A percentile compares a stretch with the other conserved stretches of the same genome.
Evolutionary conservation across 345 rosid genomes (phyloP).

Genomic region (Corymbia maculata): DNA sequence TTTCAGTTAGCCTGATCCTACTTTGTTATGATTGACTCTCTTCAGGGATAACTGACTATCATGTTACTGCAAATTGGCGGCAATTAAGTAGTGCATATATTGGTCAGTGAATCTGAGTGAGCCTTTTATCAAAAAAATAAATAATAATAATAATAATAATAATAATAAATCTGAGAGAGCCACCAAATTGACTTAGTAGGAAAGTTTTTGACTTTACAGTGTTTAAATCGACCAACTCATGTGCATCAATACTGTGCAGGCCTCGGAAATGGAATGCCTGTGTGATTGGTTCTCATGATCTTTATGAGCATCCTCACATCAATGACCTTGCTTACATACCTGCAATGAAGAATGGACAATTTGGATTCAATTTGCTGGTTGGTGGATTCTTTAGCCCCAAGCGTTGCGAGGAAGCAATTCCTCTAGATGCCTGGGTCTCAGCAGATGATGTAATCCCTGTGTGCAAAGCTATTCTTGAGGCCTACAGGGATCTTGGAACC

Average conservation of each 20-base stretch:
- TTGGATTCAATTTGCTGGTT: conserved; percentile 85
- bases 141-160: no score
- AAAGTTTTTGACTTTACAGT: not conserved
- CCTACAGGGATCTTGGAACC: conserved; percentile 80
- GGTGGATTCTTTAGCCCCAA: conserved; percentile 95
- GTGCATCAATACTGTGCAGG: conserved; percentile 15
- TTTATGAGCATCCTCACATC: conserved; percentile 95
- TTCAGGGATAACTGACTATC: not conserved
- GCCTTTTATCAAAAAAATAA: no score
- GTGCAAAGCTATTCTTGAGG: conserved; percentile 77
- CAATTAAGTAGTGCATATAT: not conserved
- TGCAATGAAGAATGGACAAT: conserved; percentile 58
- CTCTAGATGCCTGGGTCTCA: conserved; percentile 93
- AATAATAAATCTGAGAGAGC: not conserved
- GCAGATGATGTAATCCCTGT: conserved; percentile 62
- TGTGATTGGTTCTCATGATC: conserved; percentile 92
- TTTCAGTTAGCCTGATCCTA: not conserved
- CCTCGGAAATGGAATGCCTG: conserved; percentile 98
- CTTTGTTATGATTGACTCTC: not conserved
- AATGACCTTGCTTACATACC: conserved; percentile 98
- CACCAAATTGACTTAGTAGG: not conserved
- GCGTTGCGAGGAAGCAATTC: conserved; percentile 85
- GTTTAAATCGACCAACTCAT: not conserved
- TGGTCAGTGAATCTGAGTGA: not conserved
- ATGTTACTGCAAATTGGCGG: not conserved